Percentiles rank a stretch among this genome's conserved stretches.
Evolutionary conservation across 495 filamentous ascomycete species (phyloP).

Genomic region (Trichocladium antarcticum): DNA sequence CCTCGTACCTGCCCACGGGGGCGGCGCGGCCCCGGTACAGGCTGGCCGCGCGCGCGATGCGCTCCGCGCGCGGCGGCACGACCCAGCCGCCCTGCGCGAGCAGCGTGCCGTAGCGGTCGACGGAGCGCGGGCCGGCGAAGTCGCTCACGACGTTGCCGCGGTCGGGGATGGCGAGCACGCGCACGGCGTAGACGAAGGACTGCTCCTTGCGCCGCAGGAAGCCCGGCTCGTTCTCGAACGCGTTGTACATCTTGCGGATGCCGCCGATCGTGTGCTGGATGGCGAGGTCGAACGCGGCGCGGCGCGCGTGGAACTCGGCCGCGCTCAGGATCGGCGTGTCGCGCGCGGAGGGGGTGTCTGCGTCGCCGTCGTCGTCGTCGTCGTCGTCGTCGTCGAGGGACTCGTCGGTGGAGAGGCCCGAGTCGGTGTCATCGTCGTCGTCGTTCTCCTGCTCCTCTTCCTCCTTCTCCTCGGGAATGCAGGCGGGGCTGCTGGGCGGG

Average conservation of each 20-base stretch:
- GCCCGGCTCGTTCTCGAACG: constrained; percentile 4
- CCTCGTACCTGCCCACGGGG: constrained; percentile 4
- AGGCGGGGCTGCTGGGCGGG: background rate
- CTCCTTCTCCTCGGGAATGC: too few species aligned
- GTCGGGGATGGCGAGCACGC: constrained; percentile 16
- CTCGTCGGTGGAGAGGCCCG: background rate
- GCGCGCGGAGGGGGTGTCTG: background rate
- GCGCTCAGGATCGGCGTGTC: background rate
- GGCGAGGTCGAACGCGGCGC: background rate
- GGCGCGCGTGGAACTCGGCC: background rate
- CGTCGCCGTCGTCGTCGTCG: background rate
- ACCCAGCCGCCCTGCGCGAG: constrained; percentile 19
- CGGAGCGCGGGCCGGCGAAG: constrained; percentile 15
- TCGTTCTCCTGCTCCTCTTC: background rate
- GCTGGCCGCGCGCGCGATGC: constrained; percentile 4
- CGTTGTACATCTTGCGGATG: background rate
- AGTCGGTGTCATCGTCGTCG: background rate
- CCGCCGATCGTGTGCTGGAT: constrained; percentile 3
- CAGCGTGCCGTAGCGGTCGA: constrained; percentile 13
- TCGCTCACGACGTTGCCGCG: constrained; percentile 4
- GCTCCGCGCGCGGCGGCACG: constrained; percentile 18
- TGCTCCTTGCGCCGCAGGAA: constrained; percentile 6
- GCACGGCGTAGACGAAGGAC: constrained; percentile 16
- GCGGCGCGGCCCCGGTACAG: constrained; percentile 3
- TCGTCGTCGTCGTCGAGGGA: background rate